Evolutionary conservation across 257 asterid species (phyloP), one percentile per base, ranked within the genome.

Genomic region (Primulina tabacum): DNA sequence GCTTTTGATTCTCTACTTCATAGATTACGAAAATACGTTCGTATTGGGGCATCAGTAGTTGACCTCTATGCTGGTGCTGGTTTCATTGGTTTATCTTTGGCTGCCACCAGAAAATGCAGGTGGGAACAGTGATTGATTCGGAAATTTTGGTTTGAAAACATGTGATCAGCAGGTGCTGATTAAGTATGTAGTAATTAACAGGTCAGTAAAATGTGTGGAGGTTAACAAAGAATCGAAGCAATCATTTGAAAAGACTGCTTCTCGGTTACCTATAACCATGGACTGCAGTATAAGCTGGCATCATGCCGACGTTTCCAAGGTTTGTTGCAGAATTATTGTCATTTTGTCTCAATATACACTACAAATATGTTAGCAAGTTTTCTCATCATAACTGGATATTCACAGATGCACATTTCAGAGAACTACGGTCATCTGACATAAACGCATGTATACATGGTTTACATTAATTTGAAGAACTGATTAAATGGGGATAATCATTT

Each of bases 1-100:
- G 97, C 98, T 68, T 92, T 92, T 78, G 96, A 90, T 75, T 78
- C 96, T 72, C 83, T 90, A 76, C 96, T 92, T 38, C 85, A 79
- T 43, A 92, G 81, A 79, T 75, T 92, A 73, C 98, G 88, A 67
- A 87, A 87, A 71, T 80, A 79, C 80, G 97, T 92, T 17, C 96
- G 92, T 57, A 77, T 72, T 62, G 97, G 98, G 70, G 82, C 98
- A 63, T 87, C 97, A 33, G 96, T 90, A 70, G 95, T 85, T 75
- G 98, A 92, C 80, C 95, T 92, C 33, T 92, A 92, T 81, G 97
- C 97, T 68, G 98, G 98, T 76, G 90, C 93, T 82, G 98, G 98
- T 65, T 96, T 88, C 75, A 92, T 90, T 78, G 98, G 97, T 72
- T 84, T 92, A 69, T 92, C 98, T 70, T 76, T 92, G 82, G 97